Percentiles rank a stretch among this genome's conserved stretches.
Conservation (phyloP, 2,329 filamentous ascomycete genomes). For the Lachnum nothofagi region DNA sequence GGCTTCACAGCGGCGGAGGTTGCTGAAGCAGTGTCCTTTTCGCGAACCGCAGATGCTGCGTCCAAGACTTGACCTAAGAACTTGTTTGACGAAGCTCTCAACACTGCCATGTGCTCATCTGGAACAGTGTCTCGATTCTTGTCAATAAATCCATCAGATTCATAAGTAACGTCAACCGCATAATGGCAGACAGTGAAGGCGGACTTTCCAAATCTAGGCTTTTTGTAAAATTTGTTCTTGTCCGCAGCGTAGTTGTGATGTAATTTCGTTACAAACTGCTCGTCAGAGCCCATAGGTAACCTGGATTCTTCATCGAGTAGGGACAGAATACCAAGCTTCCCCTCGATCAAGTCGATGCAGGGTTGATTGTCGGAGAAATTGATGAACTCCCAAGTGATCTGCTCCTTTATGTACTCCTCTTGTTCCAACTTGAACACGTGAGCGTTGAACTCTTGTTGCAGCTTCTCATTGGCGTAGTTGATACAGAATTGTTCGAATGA, state of each 20-base stretch:
- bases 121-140: constrained; percentile 99
- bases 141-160: constrained; percentile 98
- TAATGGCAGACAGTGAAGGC: constrained; percentile 98
- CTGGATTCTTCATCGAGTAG: constrained; percentile 94
- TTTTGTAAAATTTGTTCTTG: constrained; percentile 98
- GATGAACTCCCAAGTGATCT: constrained; percentile 99
- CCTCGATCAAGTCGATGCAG: constrained; percentile 97
- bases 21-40: constrained; percentile 71
- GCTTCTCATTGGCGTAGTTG: constrained; percentile 98
- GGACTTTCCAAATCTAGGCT: constrained; percentile 94
- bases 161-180: constrained; percentile 94
- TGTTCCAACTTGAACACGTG: constrained; percentile 99
- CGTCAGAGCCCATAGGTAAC: constrained; percentile 93
- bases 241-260: constrained; percentile 87
- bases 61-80: constrained; percentile 83
- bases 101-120: constrained; percentile 93
- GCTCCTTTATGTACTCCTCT: constrained; percentile 90
- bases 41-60: constrained; percentile 77
- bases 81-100: constrained; percentile 74
- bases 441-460: constrained; percentile 98
- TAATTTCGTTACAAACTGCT: constrained; percentile 93
- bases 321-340: constrained; percentile 87
- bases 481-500: constrained; percentile 99
- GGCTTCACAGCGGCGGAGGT: constrained; percentile 71
- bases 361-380: constrained; percentile 99